phyloP scores from a whole-genome alignment of 345 rosid species.

The Camelina hispida region DNA sequence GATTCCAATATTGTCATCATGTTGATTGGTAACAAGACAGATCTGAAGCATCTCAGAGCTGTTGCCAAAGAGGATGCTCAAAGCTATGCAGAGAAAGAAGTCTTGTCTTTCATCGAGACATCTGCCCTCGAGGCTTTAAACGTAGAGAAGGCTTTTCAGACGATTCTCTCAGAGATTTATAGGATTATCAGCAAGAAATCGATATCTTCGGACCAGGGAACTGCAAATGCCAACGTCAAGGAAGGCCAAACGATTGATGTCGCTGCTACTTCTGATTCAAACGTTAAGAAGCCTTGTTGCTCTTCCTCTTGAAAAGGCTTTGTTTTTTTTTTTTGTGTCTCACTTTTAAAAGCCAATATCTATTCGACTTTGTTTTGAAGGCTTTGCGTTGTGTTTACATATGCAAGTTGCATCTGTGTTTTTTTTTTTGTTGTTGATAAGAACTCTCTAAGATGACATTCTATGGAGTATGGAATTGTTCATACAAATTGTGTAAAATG shows the following conservation, averaged over 20 bases:
- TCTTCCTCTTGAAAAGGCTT: slow-evolving; percentile 59
- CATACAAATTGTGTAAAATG: background rate
- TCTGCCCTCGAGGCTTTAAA: slow-evolving; percentile 88
- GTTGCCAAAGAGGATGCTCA: no score
- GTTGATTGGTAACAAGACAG: slow-evolving; percentile 95
- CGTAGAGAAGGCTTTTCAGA: slow-evolving; percentile 92
- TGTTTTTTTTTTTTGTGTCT: slow-evolving; percentile 13
- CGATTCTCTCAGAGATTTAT: slow-evolving; percentile 77
- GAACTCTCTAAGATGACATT: slow-evolving; percentile 13
- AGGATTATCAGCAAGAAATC: slow-evolving; percentile 92
- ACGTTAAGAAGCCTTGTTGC: slow-evolving; percentile 78
- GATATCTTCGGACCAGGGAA: slow-evolving; percentile 61
- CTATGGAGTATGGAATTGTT: background rate
- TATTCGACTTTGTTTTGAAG: background rate
- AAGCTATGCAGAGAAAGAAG: slow-evolving; percentile 85
- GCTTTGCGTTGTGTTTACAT: slow-evolving; percentile 15
- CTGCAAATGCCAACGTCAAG: slow-evolving; percentile 55
- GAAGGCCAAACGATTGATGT: slow-evolving; percentile 86
- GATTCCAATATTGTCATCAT: slow-evolving; percentile 93
- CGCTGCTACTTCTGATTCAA: slow-evolving; percentile 64
- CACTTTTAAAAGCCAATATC: slow-evolving; percentile 1
- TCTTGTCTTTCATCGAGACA: slow-evolving; percentile 86
- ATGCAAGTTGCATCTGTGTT: slow-evolving; percentile 8
- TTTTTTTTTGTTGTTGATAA: slow-evolving; percentile 2
- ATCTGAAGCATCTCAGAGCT: slow-evolving; percentile 92